Percentiles rank a stretch among this genome's conserved stretches.
Conservation (phyloP, 805 yeast species). For the Blastobotrys terrestris region DNA sequence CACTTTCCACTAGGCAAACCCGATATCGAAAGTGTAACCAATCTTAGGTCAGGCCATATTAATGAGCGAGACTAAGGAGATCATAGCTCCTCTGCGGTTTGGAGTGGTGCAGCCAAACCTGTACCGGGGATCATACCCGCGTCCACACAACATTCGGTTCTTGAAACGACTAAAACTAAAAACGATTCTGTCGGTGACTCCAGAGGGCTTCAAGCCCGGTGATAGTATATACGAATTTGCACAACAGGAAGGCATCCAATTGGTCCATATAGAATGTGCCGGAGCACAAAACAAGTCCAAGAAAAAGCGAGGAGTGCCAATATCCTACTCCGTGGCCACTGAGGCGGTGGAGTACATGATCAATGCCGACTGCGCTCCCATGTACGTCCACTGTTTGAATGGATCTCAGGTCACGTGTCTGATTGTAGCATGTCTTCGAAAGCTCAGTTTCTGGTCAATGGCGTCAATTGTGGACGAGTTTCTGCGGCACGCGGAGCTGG, state of each 20-base stretch:
- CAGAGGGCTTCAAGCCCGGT: constrained; percentile 52
- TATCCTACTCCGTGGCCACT: constrained; percentile 57
- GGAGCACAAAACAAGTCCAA: constrained; percentile 57
- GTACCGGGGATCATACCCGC: constrained; percentile 83
- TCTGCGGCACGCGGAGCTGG: constrained; percentile 66
- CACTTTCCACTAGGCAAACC: background rate
- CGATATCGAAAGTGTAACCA: no score
- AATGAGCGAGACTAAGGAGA: background rate
- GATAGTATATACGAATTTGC: constrained; percentile 50
- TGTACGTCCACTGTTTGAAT: constrained; percentile 79
- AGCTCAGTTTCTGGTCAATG: constrained; percentile 80
- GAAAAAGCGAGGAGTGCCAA: constrained; percentile 77
- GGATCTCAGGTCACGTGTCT: constrained; percentile 86
- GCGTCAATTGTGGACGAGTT: constrained; percentile 85
- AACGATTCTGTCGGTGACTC: constrained; percentile 74
- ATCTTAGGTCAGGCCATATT: no score
- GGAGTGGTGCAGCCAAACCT: constrained; percentile 62
- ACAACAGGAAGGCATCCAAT: constrained; percentile 43
- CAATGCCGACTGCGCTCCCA: constrained; percentile 56
- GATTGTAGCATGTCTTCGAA: constrained; percentile 79
- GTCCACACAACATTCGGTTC: constrained; percentile 64
- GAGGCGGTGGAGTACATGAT: constrained; percentile 55
- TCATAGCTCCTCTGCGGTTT: constrained; percentile 66
- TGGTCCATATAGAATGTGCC: constrained; percentile 60
- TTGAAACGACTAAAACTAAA: constrained; percentile 57